Evolutionary conservation across 2,329 filamentous ascomycete species (phyloP), one percentile per base, ranked within the genome.

Genomic region (Podosphaera fusca): DNA sequence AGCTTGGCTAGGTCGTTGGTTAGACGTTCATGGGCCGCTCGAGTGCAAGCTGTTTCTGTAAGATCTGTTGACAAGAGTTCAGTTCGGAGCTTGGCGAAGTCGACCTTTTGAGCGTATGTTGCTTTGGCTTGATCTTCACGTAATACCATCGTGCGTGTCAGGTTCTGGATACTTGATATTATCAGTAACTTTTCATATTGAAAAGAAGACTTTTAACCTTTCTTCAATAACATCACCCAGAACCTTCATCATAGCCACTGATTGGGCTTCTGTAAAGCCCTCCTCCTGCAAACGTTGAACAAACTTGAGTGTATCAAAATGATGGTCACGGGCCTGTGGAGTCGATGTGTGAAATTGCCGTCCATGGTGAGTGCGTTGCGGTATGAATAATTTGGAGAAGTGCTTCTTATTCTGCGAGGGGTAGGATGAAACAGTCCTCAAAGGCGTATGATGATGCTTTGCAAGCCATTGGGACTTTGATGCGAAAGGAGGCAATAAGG

Each of bases 251-350:
- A 95, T 92, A n/a, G 92, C 90, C 33, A 87, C 88, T 2, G 89
- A 83, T 71, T 98, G 92, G 63, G 89, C 85, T 69, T 96, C 90
- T 31, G 87, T 95, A 69, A 96, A 95, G 0, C 92, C 92, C 69
- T 98, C 92, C 62, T 80, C 80, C 69, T 90, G 82, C 46, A 98
- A 74, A 56, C 87, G 78, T 71, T 95, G 87, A 45, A 98, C 89
- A 68, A 98, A 95, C 72, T 95, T 95, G 60, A 98, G 78, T 0
- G 92, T 98, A 70, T 98, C 92, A 68, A 98, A 98, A 70, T 98
- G 89, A 70, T 98, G 92, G 65, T 95, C 89, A 61, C 85, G 79
- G 56, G 69, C 68, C 55, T 73, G 76, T 42, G 71, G 65, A 1
- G 78, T 68, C 0, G 86, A 84, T 40, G 80, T 77, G 68, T 88